Conservation (phyloP, 306 rosid genomes). For the Senna siamea region DNA sequence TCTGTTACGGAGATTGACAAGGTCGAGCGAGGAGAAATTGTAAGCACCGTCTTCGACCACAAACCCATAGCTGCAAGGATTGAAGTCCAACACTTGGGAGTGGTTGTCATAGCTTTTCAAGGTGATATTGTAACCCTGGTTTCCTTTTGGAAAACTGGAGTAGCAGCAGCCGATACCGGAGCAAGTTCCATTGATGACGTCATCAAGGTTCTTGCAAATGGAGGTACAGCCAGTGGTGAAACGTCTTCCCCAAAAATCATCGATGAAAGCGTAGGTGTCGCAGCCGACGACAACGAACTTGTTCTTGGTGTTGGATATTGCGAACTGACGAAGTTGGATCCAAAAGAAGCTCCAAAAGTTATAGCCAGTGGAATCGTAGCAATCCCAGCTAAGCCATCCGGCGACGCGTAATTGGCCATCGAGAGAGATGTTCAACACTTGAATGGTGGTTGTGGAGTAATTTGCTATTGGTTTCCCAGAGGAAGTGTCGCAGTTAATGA, state of each 20-base stretch:
- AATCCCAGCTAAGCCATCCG: background rate
- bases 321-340: background rate
- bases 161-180: conserved; percentile 25
- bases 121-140: conserved; percentile 30
- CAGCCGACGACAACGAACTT: background rate
- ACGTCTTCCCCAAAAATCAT: background rate
- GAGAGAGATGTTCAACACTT: background rate
- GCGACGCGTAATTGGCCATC: conserved; percentile 4
- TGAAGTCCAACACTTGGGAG: background rate
- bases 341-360: background rate
- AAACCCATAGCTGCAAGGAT: conserved; percentile 50
- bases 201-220: background rate
- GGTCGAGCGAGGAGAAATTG: background rate
- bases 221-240: conserved; percentile 1
- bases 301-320: conserved; percentile 4
- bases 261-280: conserved; percentile 1
- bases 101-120: rapidly evolving
- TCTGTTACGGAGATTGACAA: background rate
- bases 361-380: background rate
- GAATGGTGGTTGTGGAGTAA: background rate
- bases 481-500: conserved; percentile 11
- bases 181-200: background rate
- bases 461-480: background rate
- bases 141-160: background rate
- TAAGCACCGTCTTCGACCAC: conserved; percentile 34